Percentiles rank a stretch among this genome's conserved stretches.
phyloP scores from a whole-genome alignment of 768 basidiomycete species.

The Floccularia luteovirens region DNA sequence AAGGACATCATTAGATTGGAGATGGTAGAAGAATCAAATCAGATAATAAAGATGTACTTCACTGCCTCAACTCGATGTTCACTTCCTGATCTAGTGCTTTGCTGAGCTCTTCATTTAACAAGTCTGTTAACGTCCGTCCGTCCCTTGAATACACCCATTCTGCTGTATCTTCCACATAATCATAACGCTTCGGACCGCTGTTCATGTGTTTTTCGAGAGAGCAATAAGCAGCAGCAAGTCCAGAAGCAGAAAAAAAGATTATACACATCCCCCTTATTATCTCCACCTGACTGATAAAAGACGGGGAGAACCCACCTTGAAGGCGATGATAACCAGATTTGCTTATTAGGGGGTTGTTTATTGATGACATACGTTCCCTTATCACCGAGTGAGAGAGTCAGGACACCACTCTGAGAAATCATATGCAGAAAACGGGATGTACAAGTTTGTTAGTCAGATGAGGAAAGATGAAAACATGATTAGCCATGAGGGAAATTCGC shows the following conservation, averaged over 20 bases:
- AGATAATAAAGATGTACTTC: too few relatives aligned
- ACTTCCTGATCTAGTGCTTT: slow-evolving; percentile 20
- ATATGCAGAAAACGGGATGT: background rate
- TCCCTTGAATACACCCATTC: slow-evolving; percentile 79
- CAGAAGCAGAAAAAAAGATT: background rate
- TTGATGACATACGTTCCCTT: slow-evolving; percentile 92
- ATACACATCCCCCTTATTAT: background rate
- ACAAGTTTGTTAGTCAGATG: too few relatives aligned
- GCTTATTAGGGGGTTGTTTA: slow-evolving; percentile 96
- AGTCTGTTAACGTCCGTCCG: slow-evolving; percentile 43
- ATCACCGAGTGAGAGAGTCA: slow-evolving; percentile 71
- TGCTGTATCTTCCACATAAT: slow-evolving; percentile 48
- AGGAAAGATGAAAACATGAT: too few relatives aligned
- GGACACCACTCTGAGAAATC: slow-evolving; percentile 92
- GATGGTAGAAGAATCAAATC: too few relatives aligned
- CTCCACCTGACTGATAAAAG: background rate
- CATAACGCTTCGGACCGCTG: slow-evolving; percentile 92
- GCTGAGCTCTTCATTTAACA: slow-evolving; percentile 66
- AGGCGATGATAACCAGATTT: slow-evolving; percentile 94
- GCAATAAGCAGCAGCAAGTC: background rate
- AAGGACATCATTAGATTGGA: too few relatives aligned
- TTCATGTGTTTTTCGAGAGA: background rate
- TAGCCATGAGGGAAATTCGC: too few relatives aligned
- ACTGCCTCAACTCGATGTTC: too few relatives aligned
- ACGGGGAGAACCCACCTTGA: slow-evolving; percentile 45